phyloP scores from a whole-genome alignment of 768 basidiomycete genomes.

The Trametes maxima region DNA sequence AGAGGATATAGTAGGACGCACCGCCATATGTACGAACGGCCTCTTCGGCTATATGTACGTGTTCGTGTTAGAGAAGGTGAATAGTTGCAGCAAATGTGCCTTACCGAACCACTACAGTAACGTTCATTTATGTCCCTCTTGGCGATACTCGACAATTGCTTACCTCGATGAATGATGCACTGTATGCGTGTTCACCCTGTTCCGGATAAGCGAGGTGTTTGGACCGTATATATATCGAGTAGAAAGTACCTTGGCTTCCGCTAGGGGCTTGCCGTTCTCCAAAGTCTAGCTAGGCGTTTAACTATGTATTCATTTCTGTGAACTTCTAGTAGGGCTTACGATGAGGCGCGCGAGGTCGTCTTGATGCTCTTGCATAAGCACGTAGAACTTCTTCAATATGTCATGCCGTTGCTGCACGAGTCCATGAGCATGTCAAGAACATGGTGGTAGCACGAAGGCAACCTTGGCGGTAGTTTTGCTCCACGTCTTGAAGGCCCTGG shows the following conservation, averaged over 20 bases:
- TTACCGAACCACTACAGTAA: conserved; percentile 76
- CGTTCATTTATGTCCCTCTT: conserved; percentile 11
- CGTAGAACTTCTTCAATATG: conserved; percentile 75
- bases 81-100: not conserved
- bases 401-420: conserved; percentile 72
- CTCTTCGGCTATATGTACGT: conserved; percentile 69
- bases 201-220: not conserved
- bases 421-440: not conserved
- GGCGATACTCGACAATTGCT: conserved; percentile 32
- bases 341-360: conserved; percentile 90
- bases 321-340: conserved; percentile 45
- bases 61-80: not conserved
- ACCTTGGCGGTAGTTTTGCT: conserved; percentile 88
- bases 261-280: conserved; percentile 93
- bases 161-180: conserved; percentile 83
- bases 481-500: conserved; percentile 82
- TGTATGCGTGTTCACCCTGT: conserved; percentile 83
- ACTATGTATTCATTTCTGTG: not conserved
- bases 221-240: not conserved
- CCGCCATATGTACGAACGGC: conserved; percentile 92
- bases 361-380: conserved; percentile 77
- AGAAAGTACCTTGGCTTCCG: conserved; percentile 69
- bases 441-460: conserved; percentile 9
- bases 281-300: conserved; percentile 57
- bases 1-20: conserved; percentile 32